Base-by-base conservation (phyloP, 306 rosid species). In the Quercus wislizeni region DNA sequence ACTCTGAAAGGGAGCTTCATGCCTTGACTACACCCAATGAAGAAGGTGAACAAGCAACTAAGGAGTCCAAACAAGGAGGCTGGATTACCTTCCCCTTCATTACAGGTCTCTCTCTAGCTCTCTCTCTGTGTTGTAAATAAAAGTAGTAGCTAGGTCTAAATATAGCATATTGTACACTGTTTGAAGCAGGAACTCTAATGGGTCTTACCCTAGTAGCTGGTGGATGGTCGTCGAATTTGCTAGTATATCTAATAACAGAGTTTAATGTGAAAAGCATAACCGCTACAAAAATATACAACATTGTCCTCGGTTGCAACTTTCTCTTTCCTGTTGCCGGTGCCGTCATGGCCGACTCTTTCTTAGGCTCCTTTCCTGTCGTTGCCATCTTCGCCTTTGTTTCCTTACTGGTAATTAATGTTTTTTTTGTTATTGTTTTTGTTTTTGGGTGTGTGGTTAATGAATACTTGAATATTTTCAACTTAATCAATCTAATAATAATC, bases 81-180 rank as follows among this genome's bases (percentile, higher is more conserved):
- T 87, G 88, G 90, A 76, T 51, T 56, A 79, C 86, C 17, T 84
- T 84, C 68, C 88, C 90, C 81, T 87, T 84, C 74, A 83, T 87
- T 41, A 76, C 73, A 6, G 90, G 88, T 80, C 30, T 61, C 54
- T 43, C 18, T 65, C 12, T 17, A 6, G 2, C 31, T 55, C 8
- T 35, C 64, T 61, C 35, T 43, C 3, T 65, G 5, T 18, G 0
- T n/a, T 31, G 18, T 6, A 25, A 27, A 2, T 25, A 0, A 1
- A 1, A 5, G 11, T 33, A n/a, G 1, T 67, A 12, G 2, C 11
- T 35, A 15, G 49, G 72, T 35, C 25, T 67, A 67, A 59, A 18
- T 18, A 35, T 6, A 15, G 15, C 15, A 41, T 41, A 30, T 15
- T 30, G 11, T 65, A 5, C 71, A 65, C 25, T 30, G 49, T 65